These are phyloP conservation scores for Penicillium ucsense DNA, from an alignment of 495 filamentous ascomycete species.

Conservation along the genomic window DNA sequence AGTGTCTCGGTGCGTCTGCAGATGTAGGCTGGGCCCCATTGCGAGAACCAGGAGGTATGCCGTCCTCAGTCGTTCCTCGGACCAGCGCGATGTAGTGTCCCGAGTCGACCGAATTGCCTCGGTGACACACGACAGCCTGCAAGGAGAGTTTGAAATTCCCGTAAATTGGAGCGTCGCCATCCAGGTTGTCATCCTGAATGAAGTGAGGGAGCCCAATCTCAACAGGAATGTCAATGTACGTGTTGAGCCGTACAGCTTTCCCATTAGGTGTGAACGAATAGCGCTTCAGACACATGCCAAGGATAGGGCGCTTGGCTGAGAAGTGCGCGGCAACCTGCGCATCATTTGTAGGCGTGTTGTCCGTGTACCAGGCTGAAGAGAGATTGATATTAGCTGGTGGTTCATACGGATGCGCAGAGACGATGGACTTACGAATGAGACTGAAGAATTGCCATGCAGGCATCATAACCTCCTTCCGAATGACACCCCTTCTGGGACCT, in stretches of 20 bases:
- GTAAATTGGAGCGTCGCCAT: constrained; percentile 53
- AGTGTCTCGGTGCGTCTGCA: constrained; percentile 52
- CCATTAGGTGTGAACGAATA: constrained; percentile 70
- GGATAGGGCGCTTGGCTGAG: constrained; percentile 62
- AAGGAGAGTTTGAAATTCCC: constrained; percentile 83
- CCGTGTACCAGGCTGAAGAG: constrained; percentile 48
- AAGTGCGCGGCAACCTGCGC: constrained; percentile 66
- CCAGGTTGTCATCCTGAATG: constrained; percentile 66
- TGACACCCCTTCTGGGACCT: constrained; percentile 32
- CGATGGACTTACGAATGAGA: constrained; percentile 55
- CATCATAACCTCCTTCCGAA: constrained; percentile 81
- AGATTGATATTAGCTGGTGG: constrained; percentile 26
- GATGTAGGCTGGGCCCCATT: constrained; percentile 34
- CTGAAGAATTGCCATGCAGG: constrained; percentile 98
- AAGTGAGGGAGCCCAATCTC: constrained; percentile 85
- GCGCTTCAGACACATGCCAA: constrained; percentile 86
- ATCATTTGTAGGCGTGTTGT: constrained; percentile 61
- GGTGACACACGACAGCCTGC: constrained; percentile 84
- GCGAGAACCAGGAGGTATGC: constrained; percentile 40
- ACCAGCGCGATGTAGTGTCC: constrained; percentile 87
- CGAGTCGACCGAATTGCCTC: constrained; percentile 77
- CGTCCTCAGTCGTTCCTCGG: constrained; percentile 45
- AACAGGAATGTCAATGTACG: constrained; percentile 82
- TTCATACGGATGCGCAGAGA: background rate
- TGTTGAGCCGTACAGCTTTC: constrained; percentile 57